Percentiles rank a stretch among this genome's conserved stretches.
Conservation (phyloP, 139 green algal species). For the Pseudopediastrum boryanum region DNA sequence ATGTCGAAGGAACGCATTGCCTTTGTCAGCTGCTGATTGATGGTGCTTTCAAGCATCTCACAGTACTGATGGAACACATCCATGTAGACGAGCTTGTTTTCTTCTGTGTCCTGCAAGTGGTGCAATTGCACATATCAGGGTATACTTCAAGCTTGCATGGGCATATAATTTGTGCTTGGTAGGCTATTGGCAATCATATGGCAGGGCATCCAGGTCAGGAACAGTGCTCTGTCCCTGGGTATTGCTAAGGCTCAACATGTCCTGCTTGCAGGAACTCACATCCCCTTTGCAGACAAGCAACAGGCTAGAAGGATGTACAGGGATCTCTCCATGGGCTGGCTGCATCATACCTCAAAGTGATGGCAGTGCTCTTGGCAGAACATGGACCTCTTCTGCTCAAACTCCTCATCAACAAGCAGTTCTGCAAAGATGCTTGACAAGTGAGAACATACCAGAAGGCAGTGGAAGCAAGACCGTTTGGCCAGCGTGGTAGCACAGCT, state of each 20-base stretch:
- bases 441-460: neutral
- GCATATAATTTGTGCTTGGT: neutral
- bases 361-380: slow-evolving; percentile 53
- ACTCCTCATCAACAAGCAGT: slow-evolving; percentile 50
- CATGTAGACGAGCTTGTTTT: slow-evolving; percentile 54
- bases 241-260: neutral
- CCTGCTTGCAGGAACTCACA: neutral
- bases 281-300: neutral
- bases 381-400: slow-evolving; percentile 41
- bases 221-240: neutral
- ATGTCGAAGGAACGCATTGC: slow-evolving; percentile 15
- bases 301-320: neutral
- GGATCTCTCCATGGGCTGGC: too few relatives aligned
- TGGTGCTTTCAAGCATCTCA: neutral
- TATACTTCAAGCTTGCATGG: neutral
- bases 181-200: neutral
- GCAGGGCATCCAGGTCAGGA: neutral
- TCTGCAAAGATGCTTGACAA: slow-evolving; percentile 30
- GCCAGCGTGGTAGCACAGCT: neutral
- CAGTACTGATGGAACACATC: slow-evolving; percentile 28
- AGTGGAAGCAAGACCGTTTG: neutral
- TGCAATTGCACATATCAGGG: neutral
- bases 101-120: slow-evolving; percentile 45
- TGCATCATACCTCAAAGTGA: slow-evolving; percentile 54
- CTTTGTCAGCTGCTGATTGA: neutral